Conservation (phyloP, 495 filamentous ascomycete species). For the Echria macrotheca region DNA sequence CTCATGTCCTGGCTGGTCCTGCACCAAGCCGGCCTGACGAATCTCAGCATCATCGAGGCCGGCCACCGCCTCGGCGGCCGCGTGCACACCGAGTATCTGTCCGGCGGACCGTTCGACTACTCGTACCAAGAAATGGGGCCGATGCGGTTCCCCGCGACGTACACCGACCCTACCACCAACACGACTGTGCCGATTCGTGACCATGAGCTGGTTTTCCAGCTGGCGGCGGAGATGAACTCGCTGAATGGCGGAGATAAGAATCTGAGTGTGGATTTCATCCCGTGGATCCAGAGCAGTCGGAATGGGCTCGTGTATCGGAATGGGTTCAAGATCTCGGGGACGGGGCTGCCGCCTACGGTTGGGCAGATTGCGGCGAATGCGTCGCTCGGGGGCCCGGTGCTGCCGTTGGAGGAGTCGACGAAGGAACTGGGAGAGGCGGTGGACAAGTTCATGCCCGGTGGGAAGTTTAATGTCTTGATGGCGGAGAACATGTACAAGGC, state of each 20-base stretch:
- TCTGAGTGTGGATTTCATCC: constrained; percentile 59
- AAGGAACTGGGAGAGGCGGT: constrained; percentile 33
- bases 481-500: constrained; percentile 59
- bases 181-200: constrained; percentile 52
- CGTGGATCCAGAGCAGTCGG: constrained; percentile 50
- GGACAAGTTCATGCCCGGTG: constrained; percentile 18
- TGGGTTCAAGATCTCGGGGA: constrained; percentile 46
- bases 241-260: constrained; percentile 48
- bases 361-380: constrained; percentile 40
- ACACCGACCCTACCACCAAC: constrained; percentile 40
- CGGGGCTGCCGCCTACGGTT: constrained; percentile 35
- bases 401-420: constrained; percentile 32
- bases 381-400: constrained; percentile 29
- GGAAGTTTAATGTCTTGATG: constrained; percentile 36
- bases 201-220: constrained; percentile 59
- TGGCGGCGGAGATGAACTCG: constrained; percentile 53
- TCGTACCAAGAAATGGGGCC: constrained; percentile 75
- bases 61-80: constrained; percentile 42
- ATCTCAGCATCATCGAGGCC: constrained; percentile 38
- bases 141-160: constrained; percentile 58
- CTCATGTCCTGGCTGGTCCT: constrained; percentile 49
- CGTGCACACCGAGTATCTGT: constrained; percentile 59
- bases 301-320: constrained; percentile 49
- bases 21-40: constrained; percentile 33
- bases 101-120: constrained; percentile 56